phyloP scores from a whole-genome alignment of 495 filamentous ascomycete genomes.

The Hyaloscypha bicolor region DNA sequence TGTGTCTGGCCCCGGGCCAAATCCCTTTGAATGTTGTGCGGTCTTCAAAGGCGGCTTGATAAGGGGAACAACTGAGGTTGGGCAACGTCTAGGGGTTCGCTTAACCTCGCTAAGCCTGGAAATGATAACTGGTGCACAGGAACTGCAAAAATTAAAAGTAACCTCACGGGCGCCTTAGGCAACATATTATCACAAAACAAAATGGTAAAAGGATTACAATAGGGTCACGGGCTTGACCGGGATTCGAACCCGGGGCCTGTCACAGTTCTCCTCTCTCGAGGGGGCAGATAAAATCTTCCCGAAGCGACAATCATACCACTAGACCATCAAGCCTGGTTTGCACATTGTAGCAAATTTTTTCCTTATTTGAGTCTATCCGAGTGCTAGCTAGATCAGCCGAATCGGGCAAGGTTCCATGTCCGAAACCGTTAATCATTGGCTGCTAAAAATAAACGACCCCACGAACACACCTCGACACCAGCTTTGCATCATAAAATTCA shows the following conservation, averaged over 20 bases:
- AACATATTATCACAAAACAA: neutral
- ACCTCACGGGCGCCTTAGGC: too few relatives aligned
- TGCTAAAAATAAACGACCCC: too few relatives aligned
- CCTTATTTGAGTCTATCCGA: constrained; percentile 4
- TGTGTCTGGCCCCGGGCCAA: constrained; percentile 34
- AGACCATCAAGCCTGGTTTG: constrained; percentile 31
- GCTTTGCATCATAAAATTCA: too few relatives aligned
- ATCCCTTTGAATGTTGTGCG: constrained; percentile 12
- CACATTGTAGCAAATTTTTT: neutral
- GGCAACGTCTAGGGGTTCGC: too few relatives aligned
- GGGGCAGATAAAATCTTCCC: constrained; percentile 19
- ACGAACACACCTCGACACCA: too few relatives aligned
- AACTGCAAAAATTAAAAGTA: too few relatives aligned
- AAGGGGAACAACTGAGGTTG: too few relatives aligned
- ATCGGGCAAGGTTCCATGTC: too few relatives aligned
- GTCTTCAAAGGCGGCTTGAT: too few relatives aligned
- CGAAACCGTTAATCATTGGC: too few relatives aligned
- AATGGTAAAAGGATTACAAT: constrained; percentile 8
- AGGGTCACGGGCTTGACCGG: constrained; percentile 28
- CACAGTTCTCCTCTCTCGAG: constrained; percentile 22
- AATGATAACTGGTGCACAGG: too few relatives aligned
- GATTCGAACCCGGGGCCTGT: constrained; percentile 37
- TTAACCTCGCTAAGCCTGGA: too few relatives aligned
- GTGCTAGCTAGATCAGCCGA: neutral
- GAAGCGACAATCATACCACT: constrained; percentile 39